Percentiles rank a stretch among this genome's conserved stretches.
Evolutionary conservation across 2,329 filamentous ascomycete species (phyloP).

Genomic region (Pseudogymnoascus sp.): DNA sequence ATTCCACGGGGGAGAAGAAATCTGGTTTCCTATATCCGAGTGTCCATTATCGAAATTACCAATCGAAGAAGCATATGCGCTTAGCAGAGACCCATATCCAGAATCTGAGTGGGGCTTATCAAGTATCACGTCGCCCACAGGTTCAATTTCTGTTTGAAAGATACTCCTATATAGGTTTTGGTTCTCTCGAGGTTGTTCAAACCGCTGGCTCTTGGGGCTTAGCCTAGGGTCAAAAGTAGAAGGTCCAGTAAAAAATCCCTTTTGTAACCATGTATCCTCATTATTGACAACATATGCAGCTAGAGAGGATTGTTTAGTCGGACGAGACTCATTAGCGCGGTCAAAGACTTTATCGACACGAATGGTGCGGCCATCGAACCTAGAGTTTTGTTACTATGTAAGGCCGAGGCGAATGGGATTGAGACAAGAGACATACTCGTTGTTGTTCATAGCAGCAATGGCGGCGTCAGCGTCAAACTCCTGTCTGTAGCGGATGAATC

Average conservation of each 20-base stretch:
- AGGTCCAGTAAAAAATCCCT: neutral
- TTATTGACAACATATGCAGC: neutral
- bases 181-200: neutral
- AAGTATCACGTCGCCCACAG: slow-evolving; percentile 20
- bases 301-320: no score
- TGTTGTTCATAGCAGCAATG: no score
- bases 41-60: slow-evolving; percentile 26
- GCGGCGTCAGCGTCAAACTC: no score
- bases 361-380: no score
- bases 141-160: neutral
- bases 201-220: neutral
- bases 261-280: neutral
- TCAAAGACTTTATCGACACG: no score
- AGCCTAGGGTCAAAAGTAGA: neutral
- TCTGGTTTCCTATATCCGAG: slow-evolving; percentile 25
- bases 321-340: no score
- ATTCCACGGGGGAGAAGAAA: slow-evolving; percentile 19
- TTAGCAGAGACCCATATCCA: slow-evolving; percentile 29
- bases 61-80: slow-evolving; percentile 27
- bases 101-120: slow-evolving; percentile 27
- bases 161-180: neutral
- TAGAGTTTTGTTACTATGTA: no score
- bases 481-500: no score
- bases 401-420: no score
- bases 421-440: no score